These are phyloP conservation scores for Cantharellus anzutake DNA, from an alignment of 768 basidiomycete species.

Conservation along the genomic window DNA sequence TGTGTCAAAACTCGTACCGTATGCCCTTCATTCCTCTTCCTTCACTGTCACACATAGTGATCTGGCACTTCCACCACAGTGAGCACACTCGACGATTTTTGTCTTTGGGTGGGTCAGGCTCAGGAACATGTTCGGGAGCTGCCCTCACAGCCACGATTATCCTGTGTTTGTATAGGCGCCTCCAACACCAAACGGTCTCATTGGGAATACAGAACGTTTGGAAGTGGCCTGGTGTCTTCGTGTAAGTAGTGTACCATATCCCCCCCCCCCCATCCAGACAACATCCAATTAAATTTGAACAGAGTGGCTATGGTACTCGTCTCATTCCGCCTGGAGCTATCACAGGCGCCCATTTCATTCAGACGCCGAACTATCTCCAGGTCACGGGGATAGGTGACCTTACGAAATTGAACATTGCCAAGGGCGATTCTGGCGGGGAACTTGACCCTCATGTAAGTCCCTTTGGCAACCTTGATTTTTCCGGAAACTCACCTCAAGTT, in stretches of 20 bases:
- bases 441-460: slow-evolving; percentile 22
- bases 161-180: no score
- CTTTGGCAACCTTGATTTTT: background rate
- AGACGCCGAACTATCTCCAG: slow-evolving; percentile 27
- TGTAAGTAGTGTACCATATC: background rate
- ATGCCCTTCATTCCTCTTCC: background rate
- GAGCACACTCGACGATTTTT: slow-evolving; percentile 30
- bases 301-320: slow-evolving; percentile 19
- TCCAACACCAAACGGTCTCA: no score
- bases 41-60: background rate
- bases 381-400: slow-evolving; percentile 23
- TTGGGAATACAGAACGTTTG: background rate
- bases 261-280: background rate
- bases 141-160: no score
- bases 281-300: slow-evolving; percentile 17
- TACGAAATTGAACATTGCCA: slow-evolving; percentile 21
- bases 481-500: no score
- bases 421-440: slow-evolving; percentile 23
- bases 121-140: no score
- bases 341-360: slow-evolving; percentile 23
- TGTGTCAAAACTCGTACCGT: slow-evolving; percentile 44
- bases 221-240: background rate
- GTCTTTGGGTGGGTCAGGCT: slow-evolving; percentile 15
- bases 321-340: slow-evolving; percentile 25
- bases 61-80: background rate